phyloP scores from a whole-genome alignment of 768 basidiomycete species.

The Boletus insuetus region DNA sequence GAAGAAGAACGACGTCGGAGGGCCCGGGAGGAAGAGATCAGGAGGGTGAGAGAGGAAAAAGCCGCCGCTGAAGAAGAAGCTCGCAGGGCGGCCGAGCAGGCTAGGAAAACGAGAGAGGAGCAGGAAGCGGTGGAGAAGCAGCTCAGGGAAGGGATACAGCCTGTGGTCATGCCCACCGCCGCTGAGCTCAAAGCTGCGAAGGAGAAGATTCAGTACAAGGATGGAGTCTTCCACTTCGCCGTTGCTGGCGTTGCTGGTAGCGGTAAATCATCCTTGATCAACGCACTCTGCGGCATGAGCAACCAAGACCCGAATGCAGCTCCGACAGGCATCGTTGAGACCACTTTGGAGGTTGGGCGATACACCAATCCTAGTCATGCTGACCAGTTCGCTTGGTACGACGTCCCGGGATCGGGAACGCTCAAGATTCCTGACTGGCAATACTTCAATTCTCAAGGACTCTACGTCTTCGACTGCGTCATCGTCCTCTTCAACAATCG shows the following conservation, averaged over 20 bases:
- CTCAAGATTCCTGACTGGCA: slow-evolving; percentile 35
- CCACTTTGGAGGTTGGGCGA: slow-evolving; percentile 29
- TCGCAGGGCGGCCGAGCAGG: slow-evolving; percentile 20
- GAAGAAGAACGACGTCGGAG: slow-evolving; percentile 23
- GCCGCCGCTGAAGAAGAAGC: slow-evolving; percentile 27
- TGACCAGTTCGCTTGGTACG: slow-evolving; percentile 35
- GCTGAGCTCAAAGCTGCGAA: slow-evolving; percentile 26
- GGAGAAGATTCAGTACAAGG: slow-evolving; percentile 24
- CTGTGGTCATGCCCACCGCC: slow-evolving; percentile 29
- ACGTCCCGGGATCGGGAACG: slow-evolving; percentile 38
- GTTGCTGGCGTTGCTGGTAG: slow-evolving; percentile 31
- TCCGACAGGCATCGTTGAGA: slow-evolving; percentile 33
- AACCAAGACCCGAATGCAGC: slow-evolving; percentile 30
- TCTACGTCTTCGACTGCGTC: slow-evolving; percentile 37
- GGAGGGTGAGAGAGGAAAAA: slow-evolving; percentile 12
- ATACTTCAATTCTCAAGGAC: slow-evolving; percentile 38
- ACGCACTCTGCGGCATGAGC: slow-evolving; percentile 31
- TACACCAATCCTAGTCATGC: slow-evolving; percentile 28
- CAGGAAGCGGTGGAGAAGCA: slow-evolving; percentile 22
- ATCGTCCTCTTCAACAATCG: slow-evolving; percentile 36
- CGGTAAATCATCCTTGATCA: slow-evolving; percentile 33
- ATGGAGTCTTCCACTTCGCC: slow-evolving; percentile 30
- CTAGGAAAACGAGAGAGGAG: slow-evolving; percentile 20
- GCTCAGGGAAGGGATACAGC: slow-evolving; percentile 28
- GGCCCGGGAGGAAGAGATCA: slow-evolving; percentile 20